Evolutionary conservation across 805 yeast genomes (phyloP).

Genomic region (Monosporozyma siamensis): DNA sequence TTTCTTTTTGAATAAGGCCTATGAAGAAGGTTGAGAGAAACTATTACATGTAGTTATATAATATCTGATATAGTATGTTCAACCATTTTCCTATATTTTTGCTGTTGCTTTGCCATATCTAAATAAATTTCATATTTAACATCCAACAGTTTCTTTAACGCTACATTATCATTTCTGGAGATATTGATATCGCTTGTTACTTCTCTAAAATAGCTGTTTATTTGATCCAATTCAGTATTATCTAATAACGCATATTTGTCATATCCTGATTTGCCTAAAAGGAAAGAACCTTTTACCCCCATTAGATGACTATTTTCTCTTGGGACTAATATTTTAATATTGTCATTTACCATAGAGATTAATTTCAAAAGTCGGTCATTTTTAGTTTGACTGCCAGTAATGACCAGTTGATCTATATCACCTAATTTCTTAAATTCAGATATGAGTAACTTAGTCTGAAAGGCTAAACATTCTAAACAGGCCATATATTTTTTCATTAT

Average conservation of each 20-base stretch:
- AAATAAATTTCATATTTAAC: slow-evolving; percentile 19
- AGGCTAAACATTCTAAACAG: slow-evolving; percentile 41
- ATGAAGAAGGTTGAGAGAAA: too few relatives aligned
- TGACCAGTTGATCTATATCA: slow-evolving; percentile 16
- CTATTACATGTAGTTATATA: not conserved
- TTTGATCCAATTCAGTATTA: too few relatives aligned
- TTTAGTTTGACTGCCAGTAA: slow-evolving; percentile 47
- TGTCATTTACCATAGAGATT: slow-evolving; percentile 20
- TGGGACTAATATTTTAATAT: slow-evolving; percentile 10
- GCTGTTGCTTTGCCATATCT: slow-evolving; percentile 32
- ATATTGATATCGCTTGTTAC: not conserved
- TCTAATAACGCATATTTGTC: too few relatives aligned
- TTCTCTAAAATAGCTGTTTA: too few relatives aligned
- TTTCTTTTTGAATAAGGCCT: too few relatives aligned
- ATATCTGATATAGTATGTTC: slow-evolving; percentile 5
- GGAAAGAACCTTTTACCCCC: slow-evolving; percentile 18
- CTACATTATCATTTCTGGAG: not conserved
- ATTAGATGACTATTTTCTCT: slow-evolving; percentile 10
- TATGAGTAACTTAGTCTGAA: slow-evolving; percentile 39
- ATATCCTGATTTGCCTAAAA: slow-evolving; percentile 15
- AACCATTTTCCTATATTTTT: slow-evolving; percentile 23
- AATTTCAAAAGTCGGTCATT: slow-evolving; percentile 35
- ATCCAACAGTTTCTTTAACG: slow-evolving; percentile 11
- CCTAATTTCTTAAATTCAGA: slow-evolving; percentile 16
- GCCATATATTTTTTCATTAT: slow-evolving; percentile 38